Percentiles rank a stretch among this genome's conserved stretches.
Conservation (phyloP, 768 basidiomycete species). For the Pluteus cervinus region DNA sequence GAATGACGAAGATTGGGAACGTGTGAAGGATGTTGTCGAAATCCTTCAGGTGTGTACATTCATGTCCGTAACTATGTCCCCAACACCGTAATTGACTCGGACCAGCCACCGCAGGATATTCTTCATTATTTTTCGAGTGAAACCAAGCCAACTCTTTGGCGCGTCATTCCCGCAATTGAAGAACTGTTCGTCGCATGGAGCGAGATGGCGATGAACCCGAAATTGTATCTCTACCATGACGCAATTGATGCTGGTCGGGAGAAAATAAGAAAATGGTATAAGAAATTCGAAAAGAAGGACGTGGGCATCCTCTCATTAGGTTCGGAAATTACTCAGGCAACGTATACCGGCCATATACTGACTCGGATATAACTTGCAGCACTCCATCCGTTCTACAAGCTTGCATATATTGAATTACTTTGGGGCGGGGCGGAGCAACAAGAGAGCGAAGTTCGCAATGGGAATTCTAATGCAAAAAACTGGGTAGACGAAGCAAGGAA, state of each 20-base stretch:
- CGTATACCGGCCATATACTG: neutral
- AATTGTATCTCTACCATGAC: constrained; percentile 12
- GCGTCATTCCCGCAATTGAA: constrained; percentile 20
- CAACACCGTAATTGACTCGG: too few relatives aligned
- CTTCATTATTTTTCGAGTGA: constrained; percentile 22
- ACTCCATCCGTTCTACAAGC: constrained; percentile 26
- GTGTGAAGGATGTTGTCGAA: constrained; percentile 6
- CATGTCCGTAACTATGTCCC: too few relatives aligned
- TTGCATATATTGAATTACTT: constrained; percentile 10
- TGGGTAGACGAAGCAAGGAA: constrained; percentile 1
- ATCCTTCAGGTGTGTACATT: too few relatives aligned
- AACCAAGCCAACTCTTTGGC: constrained; percentile 16
- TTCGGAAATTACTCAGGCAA: constrained; percentile 8
- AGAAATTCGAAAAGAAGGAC: constrained; percentile 13
- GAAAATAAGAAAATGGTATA: constrained; percentile 20
- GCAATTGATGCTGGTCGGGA: constrained; percentile 14
- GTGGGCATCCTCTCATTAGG: constrained; percentile 17
- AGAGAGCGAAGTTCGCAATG: neutral
- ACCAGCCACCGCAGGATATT: constrained; percentile 6
- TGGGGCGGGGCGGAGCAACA: constrained; percentile 2
- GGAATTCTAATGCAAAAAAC: constrained; percentile 1
- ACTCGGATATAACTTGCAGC: constrained; percentile 9
- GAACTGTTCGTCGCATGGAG: constrained; percentile 21
- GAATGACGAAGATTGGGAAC: constrained; percentile 14
- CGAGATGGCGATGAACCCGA: constrained; percentile 7